Evolutionary conservation across 148 eudicot species (phyloP), one percentile per base, ranked within the genome.

Genomic region (Silene latifolia): DNA sequence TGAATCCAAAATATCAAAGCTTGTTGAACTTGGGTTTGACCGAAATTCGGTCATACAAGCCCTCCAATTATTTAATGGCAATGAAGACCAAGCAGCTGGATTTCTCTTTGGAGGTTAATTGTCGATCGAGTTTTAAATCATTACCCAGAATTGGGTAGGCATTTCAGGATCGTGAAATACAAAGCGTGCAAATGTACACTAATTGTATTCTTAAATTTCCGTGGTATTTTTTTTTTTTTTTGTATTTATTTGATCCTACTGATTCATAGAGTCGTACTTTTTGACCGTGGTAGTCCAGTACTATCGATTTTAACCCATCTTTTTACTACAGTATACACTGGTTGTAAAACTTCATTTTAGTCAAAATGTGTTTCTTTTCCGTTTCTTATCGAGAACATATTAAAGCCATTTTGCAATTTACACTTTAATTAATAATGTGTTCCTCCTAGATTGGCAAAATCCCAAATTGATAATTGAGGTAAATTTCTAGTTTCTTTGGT

Each of bases 31-130:
- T 19, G 98, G 97, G 57, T 96, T 96, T 76, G 90, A 82, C 59
- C 85, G 98, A 70, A 91, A 87, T 24, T 84, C 87, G 56, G 96
- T 88, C 20, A 70, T 90, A 72, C 89, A 93, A 74, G 98, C 98
- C 71, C 87, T 91, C 13, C 85, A 89, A 77, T 76, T 91, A 67
- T 87, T 70, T 61, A 77, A 88, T 73, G 94, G 98, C 73, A 91
- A 93, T 59, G 98, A 93, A 87, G 98, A 93, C 18, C 92, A 88
- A 83, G 98, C 98, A 1, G 98, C 98, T 35, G 84, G 87, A 23
- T 88, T 84, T 78, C 98, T 93, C 53, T 93, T 93, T 76, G 98
- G 97, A 6, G 88, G 97, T 35, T 89, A 79, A 84, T 63, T 56
- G 24, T 44, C 25, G n/a, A 23, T 48, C 4, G 13, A 51, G 44